phyloP scores from a whole-genome alignment of 148 eudicot genomes.

The Fagopyrum esculentum region DNA sequence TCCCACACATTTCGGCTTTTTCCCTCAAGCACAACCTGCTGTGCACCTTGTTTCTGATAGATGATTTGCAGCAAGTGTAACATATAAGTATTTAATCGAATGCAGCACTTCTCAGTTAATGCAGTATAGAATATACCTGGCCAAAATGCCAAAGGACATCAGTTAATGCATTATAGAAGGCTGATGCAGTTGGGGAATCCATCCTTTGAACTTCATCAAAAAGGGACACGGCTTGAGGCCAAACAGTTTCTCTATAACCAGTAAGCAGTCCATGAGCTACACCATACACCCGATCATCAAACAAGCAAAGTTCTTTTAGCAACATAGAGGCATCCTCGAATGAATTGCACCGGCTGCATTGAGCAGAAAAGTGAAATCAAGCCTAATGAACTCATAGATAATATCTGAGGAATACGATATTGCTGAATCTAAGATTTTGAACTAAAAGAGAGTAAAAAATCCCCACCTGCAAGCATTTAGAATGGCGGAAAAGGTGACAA shows the following conservation, averaged over 20 bases:
- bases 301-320: constrained; percentile 77
- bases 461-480: constrained; percentile 93
- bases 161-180: constrained; percentile 95
- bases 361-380: constrained; percentile 7
- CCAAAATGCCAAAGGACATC: constrained; percentile 98
- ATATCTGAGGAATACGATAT: not conserved
- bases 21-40: constrained; percentile 88
- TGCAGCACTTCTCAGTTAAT: not conserved
- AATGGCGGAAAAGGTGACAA: constrained; percentile 96
- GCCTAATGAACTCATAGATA: not conserved
- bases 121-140: constrained; percentile 40
- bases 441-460: not conserved
- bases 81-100: not conserved
- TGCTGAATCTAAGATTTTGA: not conserved
- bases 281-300: constrained; percentile 93
- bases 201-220: constrained; percentile 84
- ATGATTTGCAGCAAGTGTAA: not conserved
- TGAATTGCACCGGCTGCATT: constrained; percentile 87
- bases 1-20: constrained; percentile 86
- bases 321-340: constrained; percentile 89
- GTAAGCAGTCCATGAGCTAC: constrained; percentile 93
- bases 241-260: constrained; percentile 62
- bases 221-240: constrained; percentile 78
- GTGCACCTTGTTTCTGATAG: constrained; percentile 78
- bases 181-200: constrained; percentile 93